Conservation (phyloP, 768 basidiomycete genomes). For the Leccinum obscurum region DNA sequence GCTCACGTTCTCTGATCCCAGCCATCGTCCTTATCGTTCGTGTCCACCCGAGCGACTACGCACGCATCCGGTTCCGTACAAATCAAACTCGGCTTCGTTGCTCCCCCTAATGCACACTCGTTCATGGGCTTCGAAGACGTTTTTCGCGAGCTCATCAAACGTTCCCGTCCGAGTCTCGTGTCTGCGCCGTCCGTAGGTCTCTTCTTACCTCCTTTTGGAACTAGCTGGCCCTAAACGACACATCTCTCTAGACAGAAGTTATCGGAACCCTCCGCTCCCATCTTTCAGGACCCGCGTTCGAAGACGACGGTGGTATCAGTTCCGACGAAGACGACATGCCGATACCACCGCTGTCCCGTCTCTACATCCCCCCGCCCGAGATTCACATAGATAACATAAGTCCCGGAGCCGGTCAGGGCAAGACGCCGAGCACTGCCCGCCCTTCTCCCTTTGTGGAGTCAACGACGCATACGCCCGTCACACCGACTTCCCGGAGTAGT, state of each 20-base stretch:
- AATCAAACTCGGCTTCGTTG: conserved; percentile 62
- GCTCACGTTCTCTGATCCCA: conserved; percentile 24
- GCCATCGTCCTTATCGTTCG: conserved; percentile 47
- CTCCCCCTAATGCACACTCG: conserved; percentile 41
- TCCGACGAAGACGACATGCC: conserved; percentile 39
- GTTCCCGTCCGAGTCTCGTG: conserved; percentile 64
- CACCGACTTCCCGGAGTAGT: conserved; percentile 30
- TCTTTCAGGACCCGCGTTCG: conserved; percentile 51
- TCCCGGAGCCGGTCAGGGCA: not conserved
- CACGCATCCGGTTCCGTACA: conserved; percentile 53
- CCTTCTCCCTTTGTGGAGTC: conserved; percentile 24
- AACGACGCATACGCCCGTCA: conserved; percentile 24
- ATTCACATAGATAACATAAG: no score
- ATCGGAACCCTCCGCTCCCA: conserved; percentile 79
- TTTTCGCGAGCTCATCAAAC: conserved; percentile 61
- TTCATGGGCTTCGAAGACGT: conserved; percentile 59
- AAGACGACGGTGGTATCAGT: conserved; percentile 77
- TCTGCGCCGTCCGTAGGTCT: conserved; percentile 73
- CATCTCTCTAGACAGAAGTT: conserved; percentile 65
- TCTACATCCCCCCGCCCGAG: no score
- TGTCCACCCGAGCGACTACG: conserved; percentile 49
- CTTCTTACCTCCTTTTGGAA: not conserved
- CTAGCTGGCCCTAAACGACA: not conserved
- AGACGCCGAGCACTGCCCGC: conserved; percentile 26
- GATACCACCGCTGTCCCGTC: no score